Percentiles rank a stretch among this genome's conserved stretches.
phyloP scores from a whole-genome alignment of 768 basidiomycete species.

The Lyophyllum semitale region DNA sequence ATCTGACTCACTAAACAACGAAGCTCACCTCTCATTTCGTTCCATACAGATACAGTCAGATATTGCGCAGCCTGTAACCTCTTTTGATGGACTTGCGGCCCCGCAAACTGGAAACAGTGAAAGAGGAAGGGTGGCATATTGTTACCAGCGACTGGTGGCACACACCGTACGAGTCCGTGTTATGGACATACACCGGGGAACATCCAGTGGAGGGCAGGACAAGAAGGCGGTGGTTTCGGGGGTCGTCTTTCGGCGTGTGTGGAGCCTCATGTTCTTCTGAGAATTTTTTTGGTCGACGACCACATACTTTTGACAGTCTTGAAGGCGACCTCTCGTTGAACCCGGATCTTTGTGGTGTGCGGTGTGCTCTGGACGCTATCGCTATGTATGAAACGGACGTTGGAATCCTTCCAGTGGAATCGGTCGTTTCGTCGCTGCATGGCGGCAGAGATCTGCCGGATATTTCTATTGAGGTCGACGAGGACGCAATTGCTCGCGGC shows the following conservation, averaged over 20 bases:
- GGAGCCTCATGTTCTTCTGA: slow-evolving; percentile 11
- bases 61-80: slow-evolving; percentile 6
- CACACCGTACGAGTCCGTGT: slow-evolving; percentile 37
- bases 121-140: slow-evolving; percentile 42
- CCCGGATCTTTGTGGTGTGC: slow-evolving; percentile 40
- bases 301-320: slow-evolving; percentile 2
- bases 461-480: slow-evolving; percentile 28
- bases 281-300: slow-evolving; percentile 4
- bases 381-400: slow-evolving; percentile 42
- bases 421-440: not conserved
- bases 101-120: slow-evolving; percentile 19
- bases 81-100: slow-evolving; percentile 28
- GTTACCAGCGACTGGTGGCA: slow-evolving; percentile 41
- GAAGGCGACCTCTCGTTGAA: slow-evolving; percentile 32
- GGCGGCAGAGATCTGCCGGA: slow-evolving; percentile 9
- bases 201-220: slow-evolving; percentile 21
- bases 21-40: slow-evolving; percentile 8
- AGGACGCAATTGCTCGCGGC: slow-evolving; percentile 31
- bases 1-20: slow-evolving; percentile 1
- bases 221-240: slow-evolving; percentile 32
- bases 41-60: slow-evolving; percentile 13
- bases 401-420: slow-evolving; percentile 36
- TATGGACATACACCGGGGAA: slow-evolving; percentile 38
- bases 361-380: slow-evolving; percentile 36
- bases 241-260: slow-evolving; percentile 29